Evolutionary conservation across 2,329 filamentous ascomycete genomes (phyloP).

Genomic region (Aplosporella prunicola): DNA sequence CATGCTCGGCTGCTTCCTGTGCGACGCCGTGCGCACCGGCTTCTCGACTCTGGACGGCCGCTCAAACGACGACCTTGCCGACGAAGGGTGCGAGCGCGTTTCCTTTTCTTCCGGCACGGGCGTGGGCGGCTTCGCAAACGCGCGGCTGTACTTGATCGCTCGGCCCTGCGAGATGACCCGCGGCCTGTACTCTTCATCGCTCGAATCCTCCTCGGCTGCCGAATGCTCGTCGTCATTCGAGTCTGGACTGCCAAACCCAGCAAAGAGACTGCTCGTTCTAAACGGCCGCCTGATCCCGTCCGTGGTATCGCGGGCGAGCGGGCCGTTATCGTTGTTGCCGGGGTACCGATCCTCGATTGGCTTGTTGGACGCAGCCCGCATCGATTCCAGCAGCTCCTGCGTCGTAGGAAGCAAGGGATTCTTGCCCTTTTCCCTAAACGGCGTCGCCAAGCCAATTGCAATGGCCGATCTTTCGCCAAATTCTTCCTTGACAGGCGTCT

Average conservation of each 20-base stretch:
- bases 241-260: conserved; percentile 66
- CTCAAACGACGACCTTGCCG: conserved; percentile 26
- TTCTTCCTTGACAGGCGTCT: conserved; percentile 24
- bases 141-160: conserved; percentile 40
- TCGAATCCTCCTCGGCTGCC: conserved; percentile 47
- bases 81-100: conserved; percentile 19
- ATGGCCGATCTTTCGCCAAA: conserved; percentile 1
- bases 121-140: conserved; percentile 31
- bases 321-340: conserved; percentile 72
- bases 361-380: conserved; percentile 15
- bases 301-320: conserved; percentile 50
- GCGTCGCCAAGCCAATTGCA: conserved; percentile 4
- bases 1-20: conserved; percentile 49
- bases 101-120: conserved; percentile 36
- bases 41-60: conserved; percentile 27
- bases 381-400: conserved; percentile 8
- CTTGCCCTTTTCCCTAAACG: conserved; percentile 12
- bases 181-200: conserved; percentile 49
- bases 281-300: conserved; percentile 59
- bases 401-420: conserved; percentile 7
- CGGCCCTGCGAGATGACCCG: conserved; percentile 38
- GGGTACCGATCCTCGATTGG: conserved; percentile 57
- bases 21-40: conserved; percentile 17
- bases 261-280: conserved; percentile 75
- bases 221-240: conserved; percentile 38